Conservation (phyloP, 805 yeast species). For the Kodamaea hsintzibuensis region DNA sequence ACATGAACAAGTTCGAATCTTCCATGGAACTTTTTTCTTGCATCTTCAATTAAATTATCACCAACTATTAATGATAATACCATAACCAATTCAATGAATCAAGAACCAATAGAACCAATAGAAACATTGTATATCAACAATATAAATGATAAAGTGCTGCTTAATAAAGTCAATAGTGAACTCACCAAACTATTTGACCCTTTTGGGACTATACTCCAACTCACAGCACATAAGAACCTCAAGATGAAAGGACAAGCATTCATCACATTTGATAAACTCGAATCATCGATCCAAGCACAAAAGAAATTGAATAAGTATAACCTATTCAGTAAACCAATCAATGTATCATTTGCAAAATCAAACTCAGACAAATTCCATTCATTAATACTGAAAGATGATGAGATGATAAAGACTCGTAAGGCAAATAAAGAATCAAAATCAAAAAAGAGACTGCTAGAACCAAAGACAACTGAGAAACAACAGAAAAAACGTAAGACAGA, state of each 20-base stretch:
- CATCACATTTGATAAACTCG: constrained; percentile 50
- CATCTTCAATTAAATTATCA: too few species aligned
- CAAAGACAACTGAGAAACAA: constrained; percentile 1
- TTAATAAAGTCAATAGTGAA: constrained; percentile 47
- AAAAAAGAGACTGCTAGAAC: constrained; percentile 14
- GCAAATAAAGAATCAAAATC: constrained; percentile 18
- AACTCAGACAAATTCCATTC: constrained; percentile 42
- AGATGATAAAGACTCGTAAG: constrained; percentile 22
- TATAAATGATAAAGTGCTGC: constrained; percentile 66
- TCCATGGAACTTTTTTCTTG: neutral
- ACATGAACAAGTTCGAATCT: neutral
- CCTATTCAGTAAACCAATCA: constrained; percentile 50
- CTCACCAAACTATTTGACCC: constrained; percentile 44
- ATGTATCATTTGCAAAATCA: constrained; percentile 42
- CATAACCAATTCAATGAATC: neutral
- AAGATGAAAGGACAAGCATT: constrained; percentile 83
- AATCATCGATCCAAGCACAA: constrained; percentile 48
- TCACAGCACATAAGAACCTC: constrained; percentile 61
- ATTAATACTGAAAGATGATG: constrained; percentile 18
- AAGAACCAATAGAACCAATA: constrained; percentile 8
- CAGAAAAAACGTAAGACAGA: constrained; percentile 17
- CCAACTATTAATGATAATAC: too few species aligned
- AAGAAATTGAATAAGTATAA: constrained; percentile 40
- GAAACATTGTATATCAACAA: constrained; percentile 64
- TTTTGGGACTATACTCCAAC: constrained; percentile 49